These are phyloP conservation scores for Hevea brasiliensis DNA, from an alignment of 345 rosid genomes.

Conservation along the genomic window DNA sequence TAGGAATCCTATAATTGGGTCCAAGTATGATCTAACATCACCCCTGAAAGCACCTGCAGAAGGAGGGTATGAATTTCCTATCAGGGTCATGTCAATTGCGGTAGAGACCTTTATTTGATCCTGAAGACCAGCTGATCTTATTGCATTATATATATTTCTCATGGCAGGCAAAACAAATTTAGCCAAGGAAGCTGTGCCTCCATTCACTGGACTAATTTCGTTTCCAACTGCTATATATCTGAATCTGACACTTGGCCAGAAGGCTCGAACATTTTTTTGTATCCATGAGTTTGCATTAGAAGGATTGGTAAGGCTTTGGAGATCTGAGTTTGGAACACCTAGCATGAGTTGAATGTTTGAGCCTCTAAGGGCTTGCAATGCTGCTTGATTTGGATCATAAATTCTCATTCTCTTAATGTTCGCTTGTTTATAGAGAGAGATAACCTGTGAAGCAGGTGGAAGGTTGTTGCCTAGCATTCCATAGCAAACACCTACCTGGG, in stretches of 20 bases:
- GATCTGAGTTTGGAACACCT: slow-evolving; percentile 44
- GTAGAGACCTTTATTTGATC: slow-evolving; percentile 42
- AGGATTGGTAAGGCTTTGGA: slow-evolving; percentile 35
- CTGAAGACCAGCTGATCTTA: slow-evolving; percentile 36
- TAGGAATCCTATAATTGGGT: slow-evolving; percentile 34
- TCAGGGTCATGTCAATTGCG: slow-evolving; percentile 39
- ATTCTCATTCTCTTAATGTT: slow-evolving; percentile 45
- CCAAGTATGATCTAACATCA: slow-evolving; percentile 29
- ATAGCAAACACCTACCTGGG: slow-evolving; percentile 44
- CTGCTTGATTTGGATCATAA: slow-evolving; percentile 40
- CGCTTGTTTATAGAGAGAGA: slow-evolving; percentile 34
- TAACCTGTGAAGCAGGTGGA: slow-evolving; percentile 33
- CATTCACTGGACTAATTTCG: slow-evolving; percentile 38
- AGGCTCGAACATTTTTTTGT: slow-evolving; percentile 30
- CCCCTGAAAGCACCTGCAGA: slow-evolving; percentile 37
- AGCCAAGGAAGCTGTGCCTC: slow-evolving; percentile 24
- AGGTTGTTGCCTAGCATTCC: slow-evolving; percentile 57
- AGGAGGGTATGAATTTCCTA: slow-evolving; percentile 43
- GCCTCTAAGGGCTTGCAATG: slow-evolving; percentile 43
- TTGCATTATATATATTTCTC: slow-evolving; percentile 33
- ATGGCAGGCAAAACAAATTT: slow-evolving; percentile 37
- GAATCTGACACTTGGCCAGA: slow-evolving; percentile 35
- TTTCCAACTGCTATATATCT: slow-evolving; percentile 50
- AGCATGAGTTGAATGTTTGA: slow-evolving; percentile 45
- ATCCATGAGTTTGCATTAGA: slow-evolving; percentile 39